Base-by-base conservation (phyloP, 1,139 yeast genomes). In the Diutina sp. region DNA sequence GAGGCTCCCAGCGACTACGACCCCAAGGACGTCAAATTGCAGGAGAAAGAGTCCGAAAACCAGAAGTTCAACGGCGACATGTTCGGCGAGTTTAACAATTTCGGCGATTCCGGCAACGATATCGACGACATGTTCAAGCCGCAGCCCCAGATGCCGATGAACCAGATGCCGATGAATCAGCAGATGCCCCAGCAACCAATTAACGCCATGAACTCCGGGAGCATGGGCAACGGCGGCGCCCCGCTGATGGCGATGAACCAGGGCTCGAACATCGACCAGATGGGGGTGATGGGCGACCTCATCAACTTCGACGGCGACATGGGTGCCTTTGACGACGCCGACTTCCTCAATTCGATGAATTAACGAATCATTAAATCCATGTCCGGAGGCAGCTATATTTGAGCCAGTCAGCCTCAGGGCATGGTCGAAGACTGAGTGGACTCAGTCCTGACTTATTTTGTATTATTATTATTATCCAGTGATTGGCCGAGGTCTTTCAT, bases 241-340 rank as follows among this genome's bases (percentile, higher is more conserved):
- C 25, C 25, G 25, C 41, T n/a, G n/a, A 35, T 35, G 41, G 41
- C 41, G 50, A 11, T 29, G 51, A 28, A 14, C 14, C 12, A 47
- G 12, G 38, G 16, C 8, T n/a, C 12, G 8, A 46, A 46, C 30
- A 46, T 46, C 28, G 51, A 47, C 38, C 51, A 47, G n/a, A 29
- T 28, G 38, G 51, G 35, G 18, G 38, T 47, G 51, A 50, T 50
- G 53, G 53, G 53, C 7, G 53, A 50, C 32, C 32, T 50, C 21
- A 50, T 50, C 32, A 50, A 50, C 16, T 50, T 50, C 32, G 53
- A 50, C 14, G 53, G 53, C 18, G 53, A 50, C 18, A 50, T 50
- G 25, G 53, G 29, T 2, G 53, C 41, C 29, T 50, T 50, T 32
- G 53, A 50, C 28, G 53, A 50, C 25, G 53, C 44, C 44, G 53